phyloP scores from a whole-genome alignment of 495 filamentous ascomycete species.

The Cairneyella variabilis region DNA sequence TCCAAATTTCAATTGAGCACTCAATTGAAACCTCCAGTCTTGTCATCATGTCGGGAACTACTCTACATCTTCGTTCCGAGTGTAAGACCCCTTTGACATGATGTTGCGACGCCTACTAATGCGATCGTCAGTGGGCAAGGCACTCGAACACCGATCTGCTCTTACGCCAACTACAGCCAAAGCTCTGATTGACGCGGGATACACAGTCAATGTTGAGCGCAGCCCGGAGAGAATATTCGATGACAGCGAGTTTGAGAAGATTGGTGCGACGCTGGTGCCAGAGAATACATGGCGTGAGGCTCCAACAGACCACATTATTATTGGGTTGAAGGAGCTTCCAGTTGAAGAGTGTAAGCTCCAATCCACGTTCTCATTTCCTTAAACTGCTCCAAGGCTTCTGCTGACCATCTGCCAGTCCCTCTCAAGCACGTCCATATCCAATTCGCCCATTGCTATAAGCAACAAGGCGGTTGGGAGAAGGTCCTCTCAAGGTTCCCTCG shows the following conservation, averaged over 20 bases:
- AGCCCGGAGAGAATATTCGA: slow-evolving; percentile 81
- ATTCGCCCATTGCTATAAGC: slow-evolving; percentile 84
- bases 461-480: slow-evolving; percentile 80
- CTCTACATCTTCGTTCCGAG: slow-evolving; percentile 26
- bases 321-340: slow-evolving; percentile 92
- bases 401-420: slow-evolving; percentile 49
- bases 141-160: slow-evolving; percentile 22
- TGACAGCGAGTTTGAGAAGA: slow-evolving; percentile 57
- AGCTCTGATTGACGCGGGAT: slow-evolving; percentile 77
- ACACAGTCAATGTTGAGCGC: slow-evolving; percentile 77
- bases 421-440: slow-evolving; percentile 84
- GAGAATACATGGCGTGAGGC: slow-evolving; percentile 76
- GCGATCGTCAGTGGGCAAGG: slow-evolving; percentile 23
- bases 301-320: slow-evolving; percentile 75
- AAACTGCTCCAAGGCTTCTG: not conserved
- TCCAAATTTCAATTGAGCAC: slow-evolving; percentile 2
- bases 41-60: slow-evolving; percentile 23
- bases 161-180: slow-evolving; percentile 61
- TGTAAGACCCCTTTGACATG: slow-evolving; percentile 22
- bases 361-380: too few species aligned
- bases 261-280: slow-evolving; percentile 73
- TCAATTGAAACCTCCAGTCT: not conserved
- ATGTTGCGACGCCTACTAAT: slow-evolving; percentile 22
- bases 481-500: slow-evolving; percentile 77
- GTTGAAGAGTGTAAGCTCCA: slow-evolving; percentile 65